Evolutionary conservation across 331 rosid genomes (phyloP).

Genomic region (Erythrophleum ivorense): DNA sequence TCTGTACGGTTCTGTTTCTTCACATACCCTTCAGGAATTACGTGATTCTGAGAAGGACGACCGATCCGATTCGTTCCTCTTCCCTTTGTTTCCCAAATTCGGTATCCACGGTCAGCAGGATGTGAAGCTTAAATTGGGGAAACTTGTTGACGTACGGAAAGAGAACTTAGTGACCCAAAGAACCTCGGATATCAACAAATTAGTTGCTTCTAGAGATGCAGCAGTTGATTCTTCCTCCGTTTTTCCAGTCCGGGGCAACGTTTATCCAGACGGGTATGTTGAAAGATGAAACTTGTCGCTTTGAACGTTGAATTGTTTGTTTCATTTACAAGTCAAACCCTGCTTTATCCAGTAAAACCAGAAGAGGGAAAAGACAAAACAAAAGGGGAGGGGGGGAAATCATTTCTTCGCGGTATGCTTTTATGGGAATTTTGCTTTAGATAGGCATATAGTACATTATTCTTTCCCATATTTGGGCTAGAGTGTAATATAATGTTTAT

Average conservation of each 20-base stretch:
- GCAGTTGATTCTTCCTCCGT: constrained; percentile 57
- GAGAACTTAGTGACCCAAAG: constrained; percentile 35
- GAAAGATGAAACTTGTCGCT: constrained; percentile 16
- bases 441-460: background rate
- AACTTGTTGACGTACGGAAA: constrained; percentile 46
- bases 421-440: background rate
- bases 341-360: constrained; percentile 2
- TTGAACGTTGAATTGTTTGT: constrained; percentile 19
- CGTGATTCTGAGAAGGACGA: constrained; percentile 50
- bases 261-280: constrained; percentile 81
- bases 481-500: constrained; percentile 16
- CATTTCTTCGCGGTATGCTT: background rate
- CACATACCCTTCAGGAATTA: constrained; percentile 46
- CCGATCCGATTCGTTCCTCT: constrained; percentile 47
- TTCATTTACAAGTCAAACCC: constrained; percentile 1
- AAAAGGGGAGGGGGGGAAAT: background rate
- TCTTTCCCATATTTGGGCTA: background rate
- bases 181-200: constrained; percentile 27
- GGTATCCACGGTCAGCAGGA: constrained; percentile 49
- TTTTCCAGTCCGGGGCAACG: constrained; percentile 72
- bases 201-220: constrained; percentile 44
- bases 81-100: constrained; percentile 61
- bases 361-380: background rate
- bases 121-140: constrained; percentile 61
- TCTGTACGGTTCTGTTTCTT: constrained; percentile 55